Conservation (phyloP, 116 monocot species). For the Cymodocea nodosa region DNA sequence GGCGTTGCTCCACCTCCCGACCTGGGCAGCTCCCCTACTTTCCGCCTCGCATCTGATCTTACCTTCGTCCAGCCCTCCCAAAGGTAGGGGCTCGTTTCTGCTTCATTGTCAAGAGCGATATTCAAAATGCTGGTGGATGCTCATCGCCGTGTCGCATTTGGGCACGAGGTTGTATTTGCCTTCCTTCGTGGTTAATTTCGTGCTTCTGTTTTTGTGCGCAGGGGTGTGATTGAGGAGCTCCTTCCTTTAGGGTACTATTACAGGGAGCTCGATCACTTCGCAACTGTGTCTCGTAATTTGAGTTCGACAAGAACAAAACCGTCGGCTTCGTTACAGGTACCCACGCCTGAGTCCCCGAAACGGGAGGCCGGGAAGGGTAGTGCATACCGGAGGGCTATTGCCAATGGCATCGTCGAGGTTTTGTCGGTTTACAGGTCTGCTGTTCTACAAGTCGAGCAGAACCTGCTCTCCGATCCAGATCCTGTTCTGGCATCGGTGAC, state of each 20-base stretch:
- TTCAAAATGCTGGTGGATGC: too few relatives aligned
- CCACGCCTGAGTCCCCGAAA: slow-evolving; percentile 10
- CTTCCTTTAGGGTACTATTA: slow-evolving; percentile 86
- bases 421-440: slow-evolving; percentile 78
- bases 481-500: slow-evolving; percentile 84
- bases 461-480: slow-evolving; percentile 71
- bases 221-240: slow-evolving; percentile 71
- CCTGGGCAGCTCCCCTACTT: slow-evolving; percentile 37
- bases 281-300: slow-evolving; percentile 54
- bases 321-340: neutral
- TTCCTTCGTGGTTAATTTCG: neutral
- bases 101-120: too few relatives aligned
- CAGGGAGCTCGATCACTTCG: slow-evolving; percentile 74
- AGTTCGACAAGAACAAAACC: slow-evolving; percentile 31
- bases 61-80: slow-evolving; percentile 81
- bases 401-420: slow-evolving; percentile 89
- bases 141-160: neutral
- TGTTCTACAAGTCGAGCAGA: slow-evolving; percentile 92
- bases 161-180: neutral
- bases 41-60: slow-evolving; percentile 73
- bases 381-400: slow-evolving; percentile 71
- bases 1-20: slow-evolving; percentile 5
- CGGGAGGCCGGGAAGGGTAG: slow-evolving; percentile 33
- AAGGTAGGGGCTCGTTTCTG: slow-evolving; percentile 25
- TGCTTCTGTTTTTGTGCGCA: slow-evolving; percentile 9